Base-by-base conservation (phyloP, 257 asterid species). In the Nicotiana knightiana region DNA sequence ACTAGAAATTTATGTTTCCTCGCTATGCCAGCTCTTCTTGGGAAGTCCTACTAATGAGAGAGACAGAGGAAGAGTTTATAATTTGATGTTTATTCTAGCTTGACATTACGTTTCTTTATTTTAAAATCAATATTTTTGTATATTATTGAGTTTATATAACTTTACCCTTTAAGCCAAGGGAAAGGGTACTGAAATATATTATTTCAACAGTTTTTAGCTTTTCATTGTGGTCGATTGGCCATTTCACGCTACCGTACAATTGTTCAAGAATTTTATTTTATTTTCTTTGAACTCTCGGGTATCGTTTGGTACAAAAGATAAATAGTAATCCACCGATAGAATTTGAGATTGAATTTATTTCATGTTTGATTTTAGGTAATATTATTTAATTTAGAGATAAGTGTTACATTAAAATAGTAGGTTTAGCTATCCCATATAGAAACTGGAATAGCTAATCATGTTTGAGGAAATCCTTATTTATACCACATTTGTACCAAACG, bases 161-260 rank as follows among this genome's bases (percentile, higher is more conserved):
- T 21, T 48, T 48, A 73, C 43, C 79, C 61, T 73, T 73, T 48
- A 48, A 73, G 79, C 16, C 79, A 48, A 6, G 13, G 79, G 43
- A 73, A 73, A 73, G 79, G 43, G 43, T 73, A 73, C 62, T 73
- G 26, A 73, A 73, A 21, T 13, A 51, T 73, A 73, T 7, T 73
- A 48, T 26, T 73, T 51, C 79, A 24, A 73, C 26, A 73, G 79
- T 73, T 13, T 26, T 48, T 73, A 73, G 63, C 79, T 73, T 73
- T 48, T 73, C 79, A 48, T 15, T 26, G 79, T 8, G 63, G 1
- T 73, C 62, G 62, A 73, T 48, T 2, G 43, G 63, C 62, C 79
- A 73, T 24, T 57, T 18, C 28, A 57, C 63, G 26, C 26, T 55
- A 55, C n/a, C 61, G 1, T 16, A 55, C 61, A 3, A 16, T 18